These are phyloP conservation scores for Yarrowia divulgata DNA, from an alignment of 805 yeast genomes.

Conservation along the genomic window DNA sequence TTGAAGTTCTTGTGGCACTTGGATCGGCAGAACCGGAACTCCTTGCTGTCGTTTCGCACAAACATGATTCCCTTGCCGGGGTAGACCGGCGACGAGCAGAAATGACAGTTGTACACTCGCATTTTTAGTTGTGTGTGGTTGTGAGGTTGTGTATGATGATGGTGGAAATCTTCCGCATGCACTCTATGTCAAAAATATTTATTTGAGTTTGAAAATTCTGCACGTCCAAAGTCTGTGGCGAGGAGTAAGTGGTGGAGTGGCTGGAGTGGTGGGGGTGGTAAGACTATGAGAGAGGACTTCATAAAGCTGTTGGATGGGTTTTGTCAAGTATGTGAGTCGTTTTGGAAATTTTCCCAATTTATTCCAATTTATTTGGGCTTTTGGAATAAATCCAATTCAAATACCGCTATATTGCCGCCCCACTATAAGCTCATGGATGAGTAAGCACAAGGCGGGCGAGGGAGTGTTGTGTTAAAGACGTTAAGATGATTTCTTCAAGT, in stretches of 20 bases:
- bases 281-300: too few relatives aligned
- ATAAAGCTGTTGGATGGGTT: too few relatives aligned
- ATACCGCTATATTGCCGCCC: too few relatives aligned
- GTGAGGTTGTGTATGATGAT: background rate
- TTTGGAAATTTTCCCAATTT: too few relatives aligned
- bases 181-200: constrained; percentile 22
- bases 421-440: too few relatives aligned
- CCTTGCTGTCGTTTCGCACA: constrained; percentile 98
- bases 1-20: constrained; percentile 98
- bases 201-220: constrained; percentile 38
- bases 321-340: too few relatives aligned
- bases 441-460: too few relatives aligned
- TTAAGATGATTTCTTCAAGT: too few relatives aligned
- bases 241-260: background rate
- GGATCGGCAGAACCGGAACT: constrained; percentile 95
- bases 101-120: constrained; percentile 75
- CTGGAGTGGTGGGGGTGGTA: background rate
- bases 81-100: constrained; percentile 58
- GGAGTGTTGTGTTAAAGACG: too few relatives aligned
- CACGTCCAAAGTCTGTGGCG: constrained; percentile 2
- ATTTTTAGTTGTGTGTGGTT: constrained; percentile 42
- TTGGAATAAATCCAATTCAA: too few relatives aligned
- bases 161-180: background rate
- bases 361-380: too few relatives aligned
- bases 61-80: constrained; percentile 96